Percentiles rank a stretch among this genome's conserved stretches.
These are phyloP conservation scores for Nakaseomyces kungkrabaensis DNA, from an alignment of 1,139 yeast genomes.

Conservation along the genomic window DNA sequence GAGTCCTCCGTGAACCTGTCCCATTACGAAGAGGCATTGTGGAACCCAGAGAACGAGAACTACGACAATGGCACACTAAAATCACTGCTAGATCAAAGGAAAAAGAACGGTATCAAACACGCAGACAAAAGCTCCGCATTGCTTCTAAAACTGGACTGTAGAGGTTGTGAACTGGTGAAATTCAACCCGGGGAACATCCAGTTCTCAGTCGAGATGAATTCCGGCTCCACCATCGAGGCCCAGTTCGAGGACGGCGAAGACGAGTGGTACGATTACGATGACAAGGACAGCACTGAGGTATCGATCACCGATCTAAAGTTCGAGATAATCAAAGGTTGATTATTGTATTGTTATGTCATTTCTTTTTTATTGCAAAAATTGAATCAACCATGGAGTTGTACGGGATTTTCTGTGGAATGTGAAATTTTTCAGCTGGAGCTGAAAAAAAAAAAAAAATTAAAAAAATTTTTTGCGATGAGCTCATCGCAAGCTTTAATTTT, in stretches of 20 bases:
- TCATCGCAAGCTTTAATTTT: background rate
- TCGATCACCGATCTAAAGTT: slow-evolving; percentile 66
- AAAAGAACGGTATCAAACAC: slow-evolving; percentile 25
- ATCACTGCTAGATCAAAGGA: slow-evolving; percentile 9
- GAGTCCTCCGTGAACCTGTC: slow-evolving; percentile 23
- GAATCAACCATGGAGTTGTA: background rate
- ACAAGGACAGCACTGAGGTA: slow-evolving; percentile 70
- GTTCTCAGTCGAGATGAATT: slow-evolving; percentile 16
- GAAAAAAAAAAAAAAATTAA: background rate
- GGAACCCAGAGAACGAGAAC: slow-evolving; percentile 11
- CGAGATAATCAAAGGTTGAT: slow-evolving; percentile 35
- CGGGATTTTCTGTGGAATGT: background rate
- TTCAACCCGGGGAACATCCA: slow-evolving; percentile 44
- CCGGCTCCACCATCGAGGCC: slow-evolving; percentile 36
- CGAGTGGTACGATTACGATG: slow-evolving; percentile 96
- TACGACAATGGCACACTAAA: slow-evolving; percentile 3
- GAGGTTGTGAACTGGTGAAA: slow-evolving; percentile 70
- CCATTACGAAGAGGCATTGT: slow-evolving; percentile 26
- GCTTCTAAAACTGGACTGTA: slow-evolving; percentile 64
- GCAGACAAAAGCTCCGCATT: slow-evolving; percentile 33
- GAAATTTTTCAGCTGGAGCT: background rate
- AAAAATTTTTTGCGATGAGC: background rate
- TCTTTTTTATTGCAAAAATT: background rate
- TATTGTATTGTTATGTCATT: slow-evolving; percentile 1
- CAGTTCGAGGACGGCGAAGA: slow-evolving; percentile 60